Evolutionary conservation across 2,329 filamentous ascomycete genomes (phyloP).

Genomic region (Colletotrichum lini): DNA sequence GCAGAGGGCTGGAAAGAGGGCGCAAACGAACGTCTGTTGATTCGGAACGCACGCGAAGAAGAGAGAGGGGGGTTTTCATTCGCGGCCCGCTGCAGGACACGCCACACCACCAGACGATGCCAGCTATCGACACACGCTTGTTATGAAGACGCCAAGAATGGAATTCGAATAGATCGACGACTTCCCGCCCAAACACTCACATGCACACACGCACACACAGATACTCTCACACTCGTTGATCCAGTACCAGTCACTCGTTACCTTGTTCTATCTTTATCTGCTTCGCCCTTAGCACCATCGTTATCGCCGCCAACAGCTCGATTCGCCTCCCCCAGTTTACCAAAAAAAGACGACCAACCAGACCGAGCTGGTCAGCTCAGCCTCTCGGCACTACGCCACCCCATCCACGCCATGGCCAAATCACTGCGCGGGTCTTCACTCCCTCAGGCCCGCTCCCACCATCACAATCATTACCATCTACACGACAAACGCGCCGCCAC

Average conservation of each 20-base stretch:
- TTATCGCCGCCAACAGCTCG: constrained; percentile 18
- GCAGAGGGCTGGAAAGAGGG: neutral
- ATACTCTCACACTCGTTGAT: constrained; percentile 29
- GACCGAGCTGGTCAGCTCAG: constrained; percentile 30
- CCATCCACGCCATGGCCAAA: constrained; percentile 62
- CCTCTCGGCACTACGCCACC: constrained; percentile 43
- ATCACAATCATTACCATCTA: constrained; percentile 52
- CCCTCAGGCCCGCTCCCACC: constrained; percentile 59
- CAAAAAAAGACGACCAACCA: constrained; percentile 19
- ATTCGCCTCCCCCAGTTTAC: constrained; percentile 38
- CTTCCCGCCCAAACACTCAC: constrained; percentile 21
- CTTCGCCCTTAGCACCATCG: constrained; percentile 25
- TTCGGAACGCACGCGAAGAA: constrained; percentile 3
- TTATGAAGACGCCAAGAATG: constrained; percentile 38
- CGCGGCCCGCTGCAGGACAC: constrained; percentile 36
- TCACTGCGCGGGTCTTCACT: constrained; percentile 63
- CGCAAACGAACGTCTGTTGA: constrained; percentile 2
- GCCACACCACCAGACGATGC: constrained; percentile 35
- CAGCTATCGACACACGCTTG: constrained; percentile 21
- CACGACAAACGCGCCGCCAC: constrained; percentile 49
- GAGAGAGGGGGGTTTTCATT: constrained; percentile 9
- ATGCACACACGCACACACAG: constrained; percentile 6
- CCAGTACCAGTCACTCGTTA: constrained; percentile 33
- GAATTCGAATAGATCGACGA: constrained; percentile 41
- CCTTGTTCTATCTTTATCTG: constrained; percentile 32